Evolutionary conservation across 495 filamentous ascomycete species (phyloP), one percentile per base, ranked within the genome.

Genomic region (Neurospora hispaniola): DNA sequence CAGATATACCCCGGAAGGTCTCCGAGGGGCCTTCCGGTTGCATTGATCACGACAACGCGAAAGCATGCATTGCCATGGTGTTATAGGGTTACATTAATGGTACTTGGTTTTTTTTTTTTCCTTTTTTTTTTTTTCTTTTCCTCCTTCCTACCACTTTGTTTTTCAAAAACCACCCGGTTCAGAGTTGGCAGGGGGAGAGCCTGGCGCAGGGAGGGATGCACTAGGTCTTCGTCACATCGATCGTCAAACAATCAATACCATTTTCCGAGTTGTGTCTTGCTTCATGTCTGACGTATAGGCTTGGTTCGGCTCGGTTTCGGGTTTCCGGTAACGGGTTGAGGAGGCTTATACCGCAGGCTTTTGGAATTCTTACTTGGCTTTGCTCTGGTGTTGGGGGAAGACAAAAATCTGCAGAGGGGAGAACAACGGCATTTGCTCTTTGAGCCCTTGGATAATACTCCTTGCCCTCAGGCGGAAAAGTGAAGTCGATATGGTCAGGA

Each of bases 31-130:
- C 35, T 66, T 46, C 46, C 44, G 69, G 42, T 71, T 71, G 73
- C 71, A 41, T 70, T 70, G n/a, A 72, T 72, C 23, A 78, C 75
- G 74, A 79, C 75, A 76, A 35, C 27, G 54, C 54, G 54, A 73
- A 76, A 77, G 71, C 71, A 78, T 80, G 79, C 79, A 81, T 81
- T 74, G 79, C 48, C 73, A 73, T 75, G 79, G 77, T 77, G 74
- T 79, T 78, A 62, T 8, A 31, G 23, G 54, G 23, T 62, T 62
- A 62, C 23, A 35, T 62, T 78, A 70, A 69, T 72, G 71, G 71
- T 72, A 72, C 42, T 74, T 78, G 48, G 20, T 42, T 71, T 74
- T 77, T 75, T 18, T 14, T 69, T 69, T 14, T 66, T 69, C 23
- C 6, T 38, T 2, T 5, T 2, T 38, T 31, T 7, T 69, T 74